A percentile compares a stretch with the other conserved stretches of the same genome.
phyloP scores from a whole-genome alignment of 2,329 filamentous ascomycete genomes.

The Colletotrichum ledebouriae region DNA sequence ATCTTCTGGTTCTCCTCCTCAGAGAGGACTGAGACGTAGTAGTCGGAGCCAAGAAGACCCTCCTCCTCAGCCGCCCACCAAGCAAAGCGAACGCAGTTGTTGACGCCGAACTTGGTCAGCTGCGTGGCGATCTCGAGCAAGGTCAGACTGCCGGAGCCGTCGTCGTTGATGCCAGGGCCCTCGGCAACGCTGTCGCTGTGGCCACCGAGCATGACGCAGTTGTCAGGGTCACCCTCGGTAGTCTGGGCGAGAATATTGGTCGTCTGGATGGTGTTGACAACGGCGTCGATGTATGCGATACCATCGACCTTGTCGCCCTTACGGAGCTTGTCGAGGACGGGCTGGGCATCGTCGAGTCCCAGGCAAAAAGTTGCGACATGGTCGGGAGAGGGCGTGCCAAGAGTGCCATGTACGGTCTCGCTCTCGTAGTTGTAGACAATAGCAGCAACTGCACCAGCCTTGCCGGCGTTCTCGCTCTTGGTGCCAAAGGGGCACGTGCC shows the following conservation, averaged over 20 bases:
- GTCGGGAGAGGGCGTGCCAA: conserved; percentile 70
- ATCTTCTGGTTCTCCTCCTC: conserved; percentile 72
- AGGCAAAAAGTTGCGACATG: conserved; percentile 79
- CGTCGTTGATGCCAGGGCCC: conserved; percentile 82
- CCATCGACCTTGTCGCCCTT: conserved; percentile 63
- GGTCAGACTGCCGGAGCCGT: conserved; percentile 76
- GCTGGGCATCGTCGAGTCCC: conserved; percentile 68
- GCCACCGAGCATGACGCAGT: conserved; percentile 75
- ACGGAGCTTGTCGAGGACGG: conserved; percentile 67
- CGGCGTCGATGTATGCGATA: conserved; percentile 71
- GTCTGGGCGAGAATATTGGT: conserved; percentile 76
- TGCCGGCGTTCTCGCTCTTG: conserved; percentile 77
- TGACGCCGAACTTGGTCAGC: conserved; percentile 68
- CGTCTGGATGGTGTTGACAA: conserved; percentile 66
- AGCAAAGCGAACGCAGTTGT: conserved; percentile 76
- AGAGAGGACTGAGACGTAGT: conserved; percentile 69
- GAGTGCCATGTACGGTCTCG: conserved; percentile 74
- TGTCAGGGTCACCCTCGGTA: conserved; percentile 68
- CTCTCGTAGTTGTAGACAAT: conserved; percentile 81
- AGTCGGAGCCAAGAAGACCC: conserved; percentile 73
- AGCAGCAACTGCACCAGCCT: conserved; percentile 77
- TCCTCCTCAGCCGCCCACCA: conserved; percentile 79
- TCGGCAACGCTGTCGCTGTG: conserved; percentile 74
- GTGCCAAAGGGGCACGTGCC: conserved; percentile 79
- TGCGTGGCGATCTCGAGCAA: conserved; percentile 74